Percentiles rank a stretch among this genome's conserved stretches.
Evolutionary conservation across 2,329 filamentous ascomycete genomes (phyloP).

Genomic region (Pseudogymnoascus sp.): DNA sequence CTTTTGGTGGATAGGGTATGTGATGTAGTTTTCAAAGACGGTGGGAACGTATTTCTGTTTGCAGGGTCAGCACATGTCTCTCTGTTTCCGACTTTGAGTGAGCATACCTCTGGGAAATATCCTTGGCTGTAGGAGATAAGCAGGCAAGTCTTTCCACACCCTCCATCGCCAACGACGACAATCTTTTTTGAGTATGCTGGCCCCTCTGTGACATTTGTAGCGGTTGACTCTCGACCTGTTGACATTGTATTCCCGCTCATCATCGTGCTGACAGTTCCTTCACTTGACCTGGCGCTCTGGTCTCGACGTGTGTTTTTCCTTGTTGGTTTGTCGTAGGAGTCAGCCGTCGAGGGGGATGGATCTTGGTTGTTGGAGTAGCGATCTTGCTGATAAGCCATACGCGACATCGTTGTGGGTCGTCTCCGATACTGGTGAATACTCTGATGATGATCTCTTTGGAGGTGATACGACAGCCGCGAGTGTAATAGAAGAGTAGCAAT

Average conservation of each 20-base stretch:
- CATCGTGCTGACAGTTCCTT: slow-evolving; percentile 82
- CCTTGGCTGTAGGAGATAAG: slow-evolving; percentile 98
- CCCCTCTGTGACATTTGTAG: slow-evolving; percentile 79
- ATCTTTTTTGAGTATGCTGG: slow-evolving; percentile 98
- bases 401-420: slow-evolving; percentile 21
- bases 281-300: slow-evolving; percentile 54
- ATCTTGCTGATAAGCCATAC: slow-evolving; percentile 25
- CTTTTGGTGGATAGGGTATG: slow-evolving; percentile 78
- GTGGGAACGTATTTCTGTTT: slow-evolving; percentile 96
- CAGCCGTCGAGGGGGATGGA: slow-evolving; percentile 25
- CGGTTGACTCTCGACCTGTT: slow-evolving; percentile 66
- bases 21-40: slow-evolving; percentile 99
- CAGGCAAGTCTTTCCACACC: slow-evolving; percentile 96
- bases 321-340: slow-evolving; percentile 25
- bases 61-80: neutral
- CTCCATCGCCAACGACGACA: slow-evolving; percentile 94
- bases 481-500: neutral
- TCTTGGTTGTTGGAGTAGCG: slow-evolving; percentile 21
- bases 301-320: slow-evolving; percentile 27
- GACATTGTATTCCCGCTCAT: slow-evolving; percentile 54
- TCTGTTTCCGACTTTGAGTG: neutral
- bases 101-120: slow-evolving; percentile 89
- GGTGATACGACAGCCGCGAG: neutral
- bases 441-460: neutral
- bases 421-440: neutral